Conservation (phyloP, 768 basidiomycete genomes). For the Filobasidium floriforme region DNA sequence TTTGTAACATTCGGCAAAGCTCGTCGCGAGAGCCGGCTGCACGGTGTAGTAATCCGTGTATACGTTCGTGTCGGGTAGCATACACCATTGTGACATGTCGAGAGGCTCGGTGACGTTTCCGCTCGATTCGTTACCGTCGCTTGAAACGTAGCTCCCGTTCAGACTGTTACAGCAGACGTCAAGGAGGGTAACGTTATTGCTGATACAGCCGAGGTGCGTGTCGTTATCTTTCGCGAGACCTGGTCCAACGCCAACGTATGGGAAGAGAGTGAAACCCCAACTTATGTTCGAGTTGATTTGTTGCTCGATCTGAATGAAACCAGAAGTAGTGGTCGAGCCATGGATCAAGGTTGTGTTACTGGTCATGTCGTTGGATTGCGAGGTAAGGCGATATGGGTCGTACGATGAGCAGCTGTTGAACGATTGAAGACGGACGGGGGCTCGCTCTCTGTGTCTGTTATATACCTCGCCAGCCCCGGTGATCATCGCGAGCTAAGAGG, state of each 20-base stretch:
- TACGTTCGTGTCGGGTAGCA: not conserved
- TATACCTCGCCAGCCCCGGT: no score
- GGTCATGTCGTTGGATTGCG: not conserved
- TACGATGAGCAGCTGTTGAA: no score
- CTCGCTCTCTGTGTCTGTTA: no score
- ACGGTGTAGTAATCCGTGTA: not conserved
- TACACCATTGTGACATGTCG: not conserved
- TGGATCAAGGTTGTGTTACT: not conserved
- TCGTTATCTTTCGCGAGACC: not conserved
- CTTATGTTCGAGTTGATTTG: not conserved
- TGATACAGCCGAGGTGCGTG: not conserved
- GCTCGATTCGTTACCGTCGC: not conserved
- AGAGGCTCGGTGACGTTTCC: not conserved
- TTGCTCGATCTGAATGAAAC: not conserved
- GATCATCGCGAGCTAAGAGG: no score
- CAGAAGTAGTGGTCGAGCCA: not conserved
- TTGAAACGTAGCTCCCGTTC: not conserved
- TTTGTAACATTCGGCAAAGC: not conserved
- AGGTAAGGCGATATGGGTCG: no score
- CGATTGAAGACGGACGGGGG: no score
- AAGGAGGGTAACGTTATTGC: not conserved
- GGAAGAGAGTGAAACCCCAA: not conserved
- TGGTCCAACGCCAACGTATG: not conserved
- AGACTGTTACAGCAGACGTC: not conserved
- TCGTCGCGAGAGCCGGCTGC: not conserved